phyloP scores from a whole-genome alignment of 129 eudicot species.

The Ambrosia artemisiifolia region DNA sequence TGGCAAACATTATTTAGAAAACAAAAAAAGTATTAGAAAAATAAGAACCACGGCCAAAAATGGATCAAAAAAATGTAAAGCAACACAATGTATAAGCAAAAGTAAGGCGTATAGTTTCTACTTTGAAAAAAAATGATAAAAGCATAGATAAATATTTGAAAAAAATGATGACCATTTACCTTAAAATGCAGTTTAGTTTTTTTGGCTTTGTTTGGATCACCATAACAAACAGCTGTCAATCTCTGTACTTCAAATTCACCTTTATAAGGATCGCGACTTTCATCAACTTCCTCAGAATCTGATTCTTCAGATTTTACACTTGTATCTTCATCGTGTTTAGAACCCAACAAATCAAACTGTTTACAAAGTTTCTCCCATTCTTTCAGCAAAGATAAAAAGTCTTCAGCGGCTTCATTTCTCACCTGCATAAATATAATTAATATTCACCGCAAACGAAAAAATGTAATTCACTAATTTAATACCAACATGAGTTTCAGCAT shows the following conservation, averaged over 20 bases:
- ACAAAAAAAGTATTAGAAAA: neutral
- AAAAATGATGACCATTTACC: constrained; percentile 18
- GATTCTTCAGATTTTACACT: constrained; percentile 24
- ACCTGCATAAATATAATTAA: constrained; percentile 23
- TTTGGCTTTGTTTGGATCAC: constrained; percentile 39
- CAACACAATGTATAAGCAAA: neutral
- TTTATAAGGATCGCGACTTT: neutral
- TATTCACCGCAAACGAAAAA: neutral
- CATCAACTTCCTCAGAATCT: constrained; percentile 30
- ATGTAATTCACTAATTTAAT: neutral
- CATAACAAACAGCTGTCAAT: constrained; percentile 42
- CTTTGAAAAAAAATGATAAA: neutral
- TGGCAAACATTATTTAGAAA: neutral
- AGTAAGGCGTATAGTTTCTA: neutral
- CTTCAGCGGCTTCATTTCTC: constrained; percentile 53
- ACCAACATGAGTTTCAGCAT: constrained; percentile 46
- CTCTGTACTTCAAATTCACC: constrained; percentile 45
- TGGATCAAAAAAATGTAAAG: neutral
- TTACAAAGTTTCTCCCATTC: constrained; percentile 49
- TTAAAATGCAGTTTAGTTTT: constrained; percentile 34
- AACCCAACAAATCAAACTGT: constrained; percentile 31
- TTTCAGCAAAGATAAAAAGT: constrained; percentile 35
- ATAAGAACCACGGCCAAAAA: neutral
- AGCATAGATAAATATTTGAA: neutral
- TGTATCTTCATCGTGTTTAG: constrained; percentile 17